Evolutionary conservation across 2,329 filamentous ascomycete species (phyloP).

Genomic region (Aspergillus pseudoviridinutans): DNA sequence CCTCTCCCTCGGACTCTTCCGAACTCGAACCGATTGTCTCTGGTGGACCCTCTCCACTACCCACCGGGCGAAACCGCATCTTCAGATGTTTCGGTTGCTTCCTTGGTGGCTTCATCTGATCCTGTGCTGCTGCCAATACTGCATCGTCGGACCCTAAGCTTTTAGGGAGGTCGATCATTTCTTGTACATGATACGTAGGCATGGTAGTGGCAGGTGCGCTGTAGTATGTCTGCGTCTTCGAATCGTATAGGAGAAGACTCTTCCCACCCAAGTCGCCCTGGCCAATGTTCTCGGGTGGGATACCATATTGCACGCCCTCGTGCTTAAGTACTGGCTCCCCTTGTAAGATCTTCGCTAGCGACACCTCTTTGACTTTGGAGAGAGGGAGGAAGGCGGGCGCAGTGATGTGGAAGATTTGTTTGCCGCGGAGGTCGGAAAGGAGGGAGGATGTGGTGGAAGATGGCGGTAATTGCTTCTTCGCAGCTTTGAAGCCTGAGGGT

Average conservation of each 20-base stretch:
- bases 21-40: slow-evolving; percentile 36
- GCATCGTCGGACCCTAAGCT: slow-evolving; percentile 20
- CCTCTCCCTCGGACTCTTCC: slow-evolving; percentile 35
- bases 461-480: slow-evolving; percentile 29
- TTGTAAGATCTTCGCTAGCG: slow-evolving; percentile 37
- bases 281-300: slow-evolving; percentile 30
- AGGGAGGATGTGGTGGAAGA: slow-evolving; percentile 31
- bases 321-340: slow-evolving; percentile 41
- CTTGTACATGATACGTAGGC: slow-evolving; percentile 34
- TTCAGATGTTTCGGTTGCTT: slow-evolving; percentile 42
- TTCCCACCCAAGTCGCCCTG: slow-evolving; percentile 28
- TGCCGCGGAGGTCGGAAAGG: slow-evolving; percentile 39
- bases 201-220: slow-evolving; percentile 23
- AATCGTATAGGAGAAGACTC: slow-evolving; percentile 34
- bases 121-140: slow-evolving; percentile 20
- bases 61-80: slow-evolving; percentile 45
- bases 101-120: slow-evolving; percentile 32
- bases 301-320: slow-evolving; percentile 41
- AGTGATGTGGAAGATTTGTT: slow-evolving; percentile 48
- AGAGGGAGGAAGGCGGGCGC: slow-evolving; percentile 43
- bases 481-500: slow-evolving; percentile 40
- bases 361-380: slow-evolving; percentile 42
- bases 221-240: slow-evolving; percentile 32
- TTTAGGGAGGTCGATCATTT: slow-evolving; percentile 32
- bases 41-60: slow-evolving; percentile 28